Base-by-base conservation (phyloP, 75 land plant species). In the Cupressus sempervirens region DNA sequence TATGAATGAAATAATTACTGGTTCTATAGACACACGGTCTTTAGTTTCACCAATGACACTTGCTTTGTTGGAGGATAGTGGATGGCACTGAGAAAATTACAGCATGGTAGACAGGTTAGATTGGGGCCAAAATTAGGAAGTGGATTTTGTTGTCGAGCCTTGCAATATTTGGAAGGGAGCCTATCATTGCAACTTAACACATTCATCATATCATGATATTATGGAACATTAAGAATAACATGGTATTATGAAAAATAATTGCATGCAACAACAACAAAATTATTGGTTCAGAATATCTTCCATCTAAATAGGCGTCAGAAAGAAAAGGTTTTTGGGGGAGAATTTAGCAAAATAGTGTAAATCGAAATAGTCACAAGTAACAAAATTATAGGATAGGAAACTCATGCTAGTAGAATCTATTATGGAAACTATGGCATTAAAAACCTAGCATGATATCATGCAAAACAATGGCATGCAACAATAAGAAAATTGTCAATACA, bases 1-100 rank as follows among this genome's bases (percentile, higher is more conserved):
- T 45, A 90, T 90, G 91, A 90, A 90, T 56, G 91, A 90, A 36
- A 90, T 90, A 5, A 90, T 90, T 89, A 90, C 91, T 46, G 91
- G 91, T 14, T 90, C 91, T 11, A 89, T 90, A 36, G 91, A 90
- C 58, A 90, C 91, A 3, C 38, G 91, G 35, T 90, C 91, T 12
- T 89, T 90, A 52, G 91, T 90, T 53, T 90, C 91, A 15, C 87
- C 91, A 38, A 88, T 90, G 91, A 90, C 91, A 5, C 84, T 90
- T 34, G 91, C 91, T n/a, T 75, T 90, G 32, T 81, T 90, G 76
- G 91, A 90, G 72, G 91, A 90, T 41, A 90, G 91, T 80, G 91
- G 91, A 30, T 90, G 91, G 91, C 88, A 90, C 76, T 77, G 86
- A 53, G 91, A 87, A 52, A 90, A 90, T 29, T 88, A 74, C 36